Percentiles rank a stretch among this genome's conserved stretches.
phyloP scores from a whole-genome alignment of 2,329 filamentous ascomycete genomes.

The Xylaria multiplex region DNA sequence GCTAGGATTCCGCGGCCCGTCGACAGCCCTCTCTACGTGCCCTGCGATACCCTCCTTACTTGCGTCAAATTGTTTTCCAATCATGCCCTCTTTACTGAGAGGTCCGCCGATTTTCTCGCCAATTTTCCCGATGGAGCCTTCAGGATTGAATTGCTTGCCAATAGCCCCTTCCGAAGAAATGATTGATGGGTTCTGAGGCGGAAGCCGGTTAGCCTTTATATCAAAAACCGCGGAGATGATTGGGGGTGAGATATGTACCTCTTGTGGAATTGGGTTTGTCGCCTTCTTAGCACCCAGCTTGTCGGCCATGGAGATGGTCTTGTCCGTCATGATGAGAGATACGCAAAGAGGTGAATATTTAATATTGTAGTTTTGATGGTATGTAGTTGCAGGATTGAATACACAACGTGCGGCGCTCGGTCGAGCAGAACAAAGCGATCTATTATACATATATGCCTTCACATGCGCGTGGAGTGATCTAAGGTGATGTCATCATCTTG shows the following conservation, averaged over 20 bases:
- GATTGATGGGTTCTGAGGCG: slow-evolving; percentile 25
- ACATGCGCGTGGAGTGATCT: background rate
- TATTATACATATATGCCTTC: slow-evolving; percentile 7
- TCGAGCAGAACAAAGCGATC: background rate
- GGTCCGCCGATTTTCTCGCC: slow-evolving; percentile 33
- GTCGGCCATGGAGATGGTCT: slow-evolving; percentile 28
- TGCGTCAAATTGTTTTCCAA: slow-evolving; percentile 31
- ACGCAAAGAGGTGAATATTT: background rate
- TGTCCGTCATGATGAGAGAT: slow-evolving; percentile 26
- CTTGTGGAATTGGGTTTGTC: slow-evolving; percentile 23
- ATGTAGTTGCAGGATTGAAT: background rate
- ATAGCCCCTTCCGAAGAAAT: slow-evolving; percentile 31
- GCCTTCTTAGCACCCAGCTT: slow-evolving; percentile 27
- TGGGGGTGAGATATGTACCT: background rate
- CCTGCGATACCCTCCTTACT: slow-evolving; percentile 31
- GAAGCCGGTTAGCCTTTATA: background rate
- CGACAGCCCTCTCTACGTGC: slow-evolving; percentile 30
- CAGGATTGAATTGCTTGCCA: slow-evolving; percentile 31
- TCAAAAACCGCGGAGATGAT: too few relatives aligned
- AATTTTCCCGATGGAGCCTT: slow-evolving; percentile 29
- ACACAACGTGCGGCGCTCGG: too few relatives aligned
- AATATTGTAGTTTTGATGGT: background rate
- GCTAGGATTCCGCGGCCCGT: slow-evolving; percentile 31
- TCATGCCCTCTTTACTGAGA: slow-evolving; percentile 21
- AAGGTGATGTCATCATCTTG: slow-evolving; percentile 30